Evolutionary conservation across 116 monocot genomes (phyloP), one percentile per base, ranked within the genome.

Genomic region (Thalassia testudinum): DNA sequence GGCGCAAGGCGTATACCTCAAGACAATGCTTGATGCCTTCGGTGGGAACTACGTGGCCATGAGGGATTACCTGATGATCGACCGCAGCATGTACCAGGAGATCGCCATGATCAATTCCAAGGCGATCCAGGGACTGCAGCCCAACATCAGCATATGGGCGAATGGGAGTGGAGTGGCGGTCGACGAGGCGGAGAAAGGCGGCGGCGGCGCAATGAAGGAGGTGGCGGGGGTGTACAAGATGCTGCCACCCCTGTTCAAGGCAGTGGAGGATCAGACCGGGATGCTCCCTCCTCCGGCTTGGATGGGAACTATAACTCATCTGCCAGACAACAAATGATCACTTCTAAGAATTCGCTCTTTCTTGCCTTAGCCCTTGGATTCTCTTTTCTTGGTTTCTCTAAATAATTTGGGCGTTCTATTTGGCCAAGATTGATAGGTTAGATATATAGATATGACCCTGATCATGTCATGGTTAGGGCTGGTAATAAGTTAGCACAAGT

Each of bases 241-340:
- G 88, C 54, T 88, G 43, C 83, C 88, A 37, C 83, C 88, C 21
- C 43, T 88, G 73, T 63, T 88, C 26, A 28, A 73, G 47, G 79
- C 88, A 4, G 88, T 88, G 63, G 66, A 79, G 21, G 83, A 88
- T 49, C 88, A 88, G 60, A 83, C 79, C 0, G 80, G 84, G 49
- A 89, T 91, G 80, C n/a, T 75, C 61, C 85, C 81, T 24, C 85
- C 81, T 24, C 85, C 85, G 3, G 63, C 83, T 7, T 89, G 84
- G 85, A 70, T 85, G 72, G 84, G 75, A 2, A 61, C 63, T 0
- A 22, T 62, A 45, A 42, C 28, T 25, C n/a, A n/a, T 27, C 26
- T 18, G 7, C 57, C 25, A 19, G 38, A n/a, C n/a, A n/a, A n/a
- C n/a, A n/a, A n/a, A n/a, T n/a, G n/a, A n/a, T n/a, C n/a, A n/a